Evolutionary conservation across 805 yeast genomes (phyloP), one percentile per base, ranked within the genome.

Genomic region (Huiozyma naganishii): DNA sequence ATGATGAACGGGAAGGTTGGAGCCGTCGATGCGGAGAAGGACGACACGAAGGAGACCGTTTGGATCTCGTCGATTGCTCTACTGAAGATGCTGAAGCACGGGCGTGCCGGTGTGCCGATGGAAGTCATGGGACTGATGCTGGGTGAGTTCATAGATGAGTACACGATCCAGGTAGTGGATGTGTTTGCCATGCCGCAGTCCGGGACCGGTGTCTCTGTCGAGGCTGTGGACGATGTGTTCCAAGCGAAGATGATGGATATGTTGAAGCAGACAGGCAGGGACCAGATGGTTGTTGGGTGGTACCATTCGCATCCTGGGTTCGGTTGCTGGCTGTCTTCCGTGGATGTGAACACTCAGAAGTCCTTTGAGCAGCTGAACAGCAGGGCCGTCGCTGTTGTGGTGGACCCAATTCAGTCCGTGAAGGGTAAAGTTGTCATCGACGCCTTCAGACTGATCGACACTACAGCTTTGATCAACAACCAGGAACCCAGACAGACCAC

Each of bases 161-260:
- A 83, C 65, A 92, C 98, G 0, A 92, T 92, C 34, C 95, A 89
- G 55, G 99, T 92, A 35, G 87, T 87, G 44, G 99, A 92, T 61
- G 98, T 94, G 41, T 92, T 92, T 72, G 98, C 98, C 44, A 92
- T 92, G 99, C 99, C 99, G 13, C 98, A 92, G 69, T 79, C 88
- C 39, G 95, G 95, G 59, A 92, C 99, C 7, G 99, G 98, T 47
- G 98, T 94, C 13, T 83, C 95, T 46, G 99, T 92, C 46, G 98
- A 92, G 64, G 98, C 99, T 1, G 98, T 92, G 32, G 99, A 94
- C 64, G 97, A 94, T 63, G 97, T 94, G 41, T 92, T 92, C 70
- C 98, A 92, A 65, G 89, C 97, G 4, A 85, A 82, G 62, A 94
- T 92, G 98, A 92, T 92, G 98, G 99, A 92, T 61, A 92, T 92